Conservation (phyloP, 495 filamentous ascomycete species). For the Tuber microsphaerosporum region DNA sequence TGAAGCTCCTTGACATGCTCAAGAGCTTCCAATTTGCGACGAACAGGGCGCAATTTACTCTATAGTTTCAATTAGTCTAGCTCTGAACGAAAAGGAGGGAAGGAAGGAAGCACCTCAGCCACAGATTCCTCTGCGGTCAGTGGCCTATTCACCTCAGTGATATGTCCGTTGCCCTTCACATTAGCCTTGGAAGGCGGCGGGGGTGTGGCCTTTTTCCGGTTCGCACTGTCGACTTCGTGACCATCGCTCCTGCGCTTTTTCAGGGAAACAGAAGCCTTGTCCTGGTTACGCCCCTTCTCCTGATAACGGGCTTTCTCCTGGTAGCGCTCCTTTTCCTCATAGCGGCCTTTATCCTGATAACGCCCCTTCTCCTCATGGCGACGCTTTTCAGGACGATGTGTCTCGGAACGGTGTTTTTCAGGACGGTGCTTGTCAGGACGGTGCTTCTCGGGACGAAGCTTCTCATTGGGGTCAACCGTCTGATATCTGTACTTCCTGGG, state of each 20-base stretch:
- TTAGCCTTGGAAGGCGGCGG: conserved; percentile 20
- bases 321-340: conserved; percentile 39
- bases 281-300: conserved; percentile 31
- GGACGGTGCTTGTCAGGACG: conserved; percentile 6
- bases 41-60: conserved; percentile 54
- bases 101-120: conserved; percentile 19
- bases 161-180: conserved; percentile 20
- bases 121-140: conserved; percentile 29
- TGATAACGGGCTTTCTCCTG: conserved; percentile 42
- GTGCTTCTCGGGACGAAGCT: conserved; percentile 47
- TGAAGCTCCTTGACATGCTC: conserved; percentile 59
- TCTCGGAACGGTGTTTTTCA: conserved; percentile 20
- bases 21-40: conserved; percentile 55
- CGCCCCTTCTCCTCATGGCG: conserved; percentile 23
- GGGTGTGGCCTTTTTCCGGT: conserved; percentile 42
- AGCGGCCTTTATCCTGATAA: conserved; percentile 44
- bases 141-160: conserved; percentile 42
- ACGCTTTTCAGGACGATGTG: conserved; percentile 41
- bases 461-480: conserved; percentile 44
- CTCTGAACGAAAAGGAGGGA: not conserved
- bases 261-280: not conserved
- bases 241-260: conserved; percentile 22
- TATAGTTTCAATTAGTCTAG: conserved; percentile 41
- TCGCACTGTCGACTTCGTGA: conserved; percentile 39
- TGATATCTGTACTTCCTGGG: conserved; percentile 45